These are phyloP conservation scores for Melanomma pulvis-pyrius DNA, from an alignment of 495 filamentous ascomycete species.

Conservation along the genomic window DNA sequence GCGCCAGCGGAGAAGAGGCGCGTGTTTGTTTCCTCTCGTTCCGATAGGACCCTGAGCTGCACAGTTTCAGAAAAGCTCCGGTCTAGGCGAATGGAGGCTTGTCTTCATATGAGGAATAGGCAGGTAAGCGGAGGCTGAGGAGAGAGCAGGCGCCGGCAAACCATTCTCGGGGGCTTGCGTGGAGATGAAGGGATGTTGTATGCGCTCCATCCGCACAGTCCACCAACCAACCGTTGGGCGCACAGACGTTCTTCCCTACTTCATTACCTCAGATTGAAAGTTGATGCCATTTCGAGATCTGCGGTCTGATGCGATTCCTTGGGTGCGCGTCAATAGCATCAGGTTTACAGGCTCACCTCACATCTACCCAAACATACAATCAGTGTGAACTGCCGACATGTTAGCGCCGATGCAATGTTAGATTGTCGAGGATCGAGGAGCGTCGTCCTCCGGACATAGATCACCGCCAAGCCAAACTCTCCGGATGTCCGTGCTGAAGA, in stretches of 20 bases:
- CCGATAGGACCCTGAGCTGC: not conserved
- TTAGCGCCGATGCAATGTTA: conserved; percentile 3
- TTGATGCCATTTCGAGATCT: not conserved
- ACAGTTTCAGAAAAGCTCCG: not conserved
- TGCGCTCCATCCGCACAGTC: conserved; percentile 4
- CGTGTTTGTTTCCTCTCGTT: too few relatives aligned
- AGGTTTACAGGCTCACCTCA: conserved; percentile 4
- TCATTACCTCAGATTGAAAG: not conserved
- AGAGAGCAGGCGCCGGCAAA: conserved; percentile 1
- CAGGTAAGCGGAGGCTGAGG: conserved; percentile 26
- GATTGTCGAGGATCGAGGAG: not conserved
- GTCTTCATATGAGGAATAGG: not conserved
- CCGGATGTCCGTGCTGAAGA: not conserved
- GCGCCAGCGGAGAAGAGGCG: not conserved
- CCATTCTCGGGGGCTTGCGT: not conserved
- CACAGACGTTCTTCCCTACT: conserved; percentile 1
- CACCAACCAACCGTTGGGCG: not conserved
- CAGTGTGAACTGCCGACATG: not conserved
- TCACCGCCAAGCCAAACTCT: not conserved
- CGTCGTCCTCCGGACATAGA: not conserved
- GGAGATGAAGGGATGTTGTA: conserved; percentile 18
- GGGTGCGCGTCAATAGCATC: conserved; percentile 3
- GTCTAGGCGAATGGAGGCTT: conserved; percentile 3
- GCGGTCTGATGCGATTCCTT: not conserved
- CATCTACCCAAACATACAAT: conserved; percentile 6